Evolutionary conservation across 768 basidiomycete genomes (phyloP), one percentile per base, ranked within the genome.

Genomic region (Pisolithus sp.): DNA sequence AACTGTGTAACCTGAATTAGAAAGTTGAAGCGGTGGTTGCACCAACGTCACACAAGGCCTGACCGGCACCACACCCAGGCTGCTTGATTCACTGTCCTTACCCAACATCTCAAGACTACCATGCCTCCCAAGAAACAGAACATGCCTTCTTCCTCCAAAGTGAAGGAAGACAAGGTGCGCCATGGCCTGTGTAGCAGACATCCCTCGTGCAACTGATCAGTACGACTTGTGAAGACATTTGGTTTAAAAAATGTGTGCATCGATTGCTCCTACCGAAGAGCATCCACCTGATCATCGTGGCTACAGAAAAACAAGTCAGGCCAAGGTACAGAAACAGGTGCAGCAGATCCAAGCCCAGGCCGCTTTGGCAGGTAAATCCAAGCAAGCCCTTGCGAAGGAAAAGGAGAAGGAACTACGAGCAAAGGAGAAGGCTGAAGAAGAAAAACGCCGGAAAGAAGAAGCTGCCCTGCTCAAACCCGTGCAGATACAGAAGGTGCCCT

Each of bases 221-320:
- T 55, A 70, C 63, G 53, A 53, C 53, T 50, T 57, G 53, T 49
- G 51, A 70, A 90, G 89, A 92, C 89, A 49, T 91, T 91, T 70
- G 89, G 89, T 48, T 70, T 91, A 80, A 91, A 91, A 77, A 90
- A 91, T 69, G 89, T 89, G 55, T 58, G 84, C 75, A 53, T 31
- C 26, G 38, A 45, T 52, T 39, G 36, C 41, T 51, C 23, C 7
- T 10, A 50, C 53, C 46, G 38, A 42, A 48, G 44, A 44, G 10
- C 43, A n/a, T 45, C 30, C 43, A 54, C n/a, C 52, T 28, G 52
- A 47, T 48, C 23, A 59, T 50, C 34, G n/a, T 31, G 37, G 50
- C 53, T 38, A 44, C 64, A 90, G 88, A 94, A 93, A 90, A 93
- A 93, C 66, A 93, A 92, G 73, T 94, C 93, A n/a, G 2, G 72